Conservation (phyloP, 202 grass and related monocot species). For the Carex arenaria region DNA sequence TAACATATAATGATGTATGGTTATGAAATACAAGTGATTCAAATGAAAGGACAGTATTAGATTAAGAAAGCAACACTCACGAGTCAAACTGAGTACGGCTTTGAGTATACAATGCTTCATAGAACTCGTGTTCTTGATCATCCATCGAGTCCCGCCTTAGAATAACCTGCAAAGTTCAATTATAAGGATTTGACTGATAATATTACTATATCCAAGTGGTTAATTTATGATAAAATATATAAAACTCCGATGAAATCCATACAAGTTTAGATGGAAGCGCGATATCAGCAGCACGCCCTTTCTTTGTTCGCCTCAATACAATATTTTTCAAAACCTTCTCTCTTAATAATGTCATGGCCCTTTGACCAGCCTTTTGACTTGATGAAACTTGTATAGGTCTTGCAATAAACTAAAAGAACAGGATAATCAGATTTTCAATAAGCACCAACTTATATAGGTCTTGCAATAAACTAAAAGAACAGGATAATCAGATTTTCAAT, state of each 20-base stretch:
- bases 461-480: conserved; percentile 59
- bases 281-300: conserved; percentile 90
- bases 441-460: conserved; percentile 47
- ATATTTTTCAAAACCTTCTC: conserved; percentile 85
- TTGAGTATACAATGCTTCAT: conserved; percentile 97
- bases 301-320: conserved; percentile 85
- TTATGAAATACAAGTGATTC: not conserved
- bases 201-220: not conserved
- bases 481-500: not conserved
- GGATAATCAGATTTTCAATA: not conserved
- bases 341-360: conserved; percentile 76
- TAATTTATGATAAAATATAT: conserved; percentile 17
- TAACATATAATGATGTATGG: not conserved
- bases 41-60: conserved; percentile 1
- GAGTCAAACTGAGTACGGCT: conserved; percentile 91
- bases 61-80: conserved; percentile 40
- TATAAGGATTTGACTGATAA: not conserved
- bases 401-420: conserved; percentile 54
- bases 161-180: conserved; percentile 54
- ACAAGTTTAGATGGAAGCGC: conserved; percentile 88
- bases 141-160: conserved; percentile 79
- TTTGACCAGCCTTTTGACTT: conserved; percentile 21
- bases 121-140: conserved; percentile 84
- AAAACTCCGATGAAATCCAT: conserved; percentile 1
- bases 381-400: conserved; percentile 55